Evolutionary conservation across 2,329 filamentous ascomycete species (phyloP).

Genomic region (Elsinoe fawcettii): DNA sequence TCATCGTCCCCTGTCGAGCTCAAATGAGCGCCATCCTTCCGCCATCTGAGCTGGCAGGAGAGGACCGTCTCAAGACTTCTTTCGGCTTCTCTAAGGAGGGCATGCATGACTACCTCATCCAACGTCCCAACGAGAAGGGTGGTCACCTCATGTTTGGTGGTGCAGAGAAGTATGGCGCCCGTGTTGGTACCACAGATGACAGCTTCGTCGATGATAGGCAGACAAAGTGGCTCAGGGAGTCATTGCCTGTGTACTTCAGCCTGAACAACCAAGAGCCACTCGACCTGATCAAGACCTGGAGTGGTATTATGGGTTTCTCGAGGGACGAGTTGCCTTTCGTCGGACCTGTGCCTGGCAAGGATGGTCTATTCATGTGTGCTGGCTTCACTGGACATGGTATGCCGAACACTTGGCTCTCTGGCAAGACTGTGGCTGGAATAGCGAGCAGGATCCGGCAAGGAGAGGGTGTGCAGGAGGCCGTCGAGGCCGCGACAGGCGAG

Average conservation of each 20-base stretch:
- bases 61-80: constrained; percentile 46
- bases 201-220: constrained; percentile 49
- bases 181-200: constrained; percentile 55
- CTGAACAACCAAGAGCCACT: constrained; percentile 27
- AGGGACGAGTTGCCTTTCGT: constrained; percentile 64
- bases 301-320: constrained; percentile 71
- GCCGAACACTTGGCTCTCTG: constrained; percentile 63
- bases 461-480: constrained; percentile 13
- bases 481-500: constrained; percentile 18
- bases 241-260: constrained; percentile 32
- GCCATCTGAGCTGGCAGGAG: constrained; percentile 32
- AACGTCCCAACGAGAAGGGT: constrained; percentile 48
- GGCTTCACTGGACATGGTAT: constrained; percentile 60
- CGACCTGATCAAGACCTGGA: constrained; percentile 49
- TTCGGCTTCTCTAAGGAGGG: constrained; percentile 56
- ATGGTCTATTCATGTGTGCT: constrained; percentile 26
- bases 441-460: constrained; percentile 37
- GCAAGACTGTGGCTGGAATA: constrained; percentile 54
- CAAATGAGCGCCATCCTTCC: constrained; percentile 62
- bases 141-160: constrained; percentile 65
- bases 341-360: constrained; percentile 51
- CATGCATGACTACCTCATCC: constrained; percentile 65
- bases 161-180: constrained; percentile 50
- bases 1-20: constrained; percentile 70
- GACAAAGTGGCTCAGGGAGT: constrained; percentile 47